Conservation (phyloP, 345 rosid genomes). For the Eucalyptus pauciflora region DNA sequence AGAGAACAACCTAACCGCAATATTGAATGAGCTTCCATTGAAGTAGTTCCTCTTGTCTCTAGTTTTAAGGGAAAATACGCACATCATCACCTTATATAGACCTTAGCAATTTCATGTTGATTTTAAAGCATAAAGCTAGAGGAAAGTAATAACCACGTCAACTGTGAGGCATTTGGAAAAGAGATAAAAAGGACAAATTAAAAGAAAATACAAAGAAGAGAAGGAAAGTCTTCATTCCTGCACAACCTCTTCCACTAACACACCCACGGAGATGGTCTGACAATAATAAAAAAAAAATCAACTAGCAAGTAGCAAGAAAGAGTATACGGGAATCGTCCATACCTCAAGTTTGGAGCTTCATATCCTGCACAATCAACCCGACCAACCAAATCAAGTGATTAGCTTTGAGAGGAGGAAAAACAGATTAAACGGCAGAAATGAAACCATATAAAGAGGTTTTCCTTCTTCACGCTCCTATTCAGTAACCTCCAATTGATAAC, state of each 20-base stretch:
- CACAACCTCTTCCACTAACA: neutral
- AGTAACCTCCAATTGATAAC: neutral
- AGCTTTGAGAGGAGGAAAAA: neutral
- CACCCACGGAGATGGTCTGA: neutral
- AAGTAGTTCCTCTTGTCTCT: neutral
- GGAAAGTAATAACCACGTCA: neutral
- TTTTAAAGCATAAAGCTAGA: neutral
- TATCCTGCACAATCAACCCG: constrained; percentile 9
- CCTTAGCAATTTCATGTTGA: neutral
- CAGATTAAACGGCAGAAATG: neutral
- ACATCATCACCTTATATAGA: neutral
- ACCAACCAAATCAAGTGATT: neutral
- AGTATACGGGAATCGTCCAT: constrained; percentile 6
- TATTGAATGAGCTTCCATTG: neutral
- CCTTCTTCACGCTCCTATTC: neutral
- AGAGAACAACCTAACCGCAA: neutral
- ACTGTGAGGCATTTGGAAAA: neutral
- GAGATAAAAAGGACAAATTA: neutral
- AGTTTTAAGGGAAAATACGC: neutral
- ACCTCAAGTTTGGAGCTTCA: constrained; percentile 38
- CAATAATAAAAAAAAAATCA: too few species aligned
- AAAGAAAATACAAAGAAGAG: neutral
- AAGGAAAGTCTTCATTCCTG: constrained; percentile 37
- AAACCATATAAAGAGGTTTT: neutral
- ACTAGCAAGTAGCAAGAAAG: neutral